phyloP scores from a whole-genome alignment of 306 rosid species.

The Ziziphus jujuba region DNA sequence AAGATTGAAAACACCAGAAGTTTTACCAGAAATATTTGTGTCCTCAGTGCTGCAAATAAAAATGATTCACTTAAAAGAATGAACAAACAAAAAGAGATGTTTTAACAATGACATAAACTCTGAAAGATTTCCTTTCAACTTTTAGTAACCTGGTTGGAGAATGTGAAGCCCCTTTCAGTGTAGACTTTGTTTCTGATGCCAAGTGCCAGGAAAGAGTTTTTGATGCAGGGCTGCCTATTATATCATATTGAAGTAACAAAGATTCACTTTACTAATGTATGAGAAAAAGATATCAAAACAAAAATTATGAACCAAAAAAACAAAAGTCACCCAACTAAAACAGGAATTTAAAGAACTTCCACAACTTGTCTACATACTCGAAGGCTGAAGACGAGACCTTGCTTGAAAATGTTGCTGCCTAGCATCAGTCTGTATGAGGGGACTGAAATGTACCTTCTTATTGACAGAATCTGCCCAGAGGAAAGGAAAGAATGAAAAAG shows the following conservation, averaged over 20 bases:
- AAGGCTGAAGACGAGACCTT: constrained; percentile 56
- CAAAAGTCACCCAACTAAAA: not conserved
- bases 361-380: constrained; percentile 49
- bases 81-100: not conserved
- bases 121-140: not conserved
- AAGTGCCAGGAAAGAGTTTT: constrained; percentile 95
- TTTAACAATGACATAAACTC: not conserved
- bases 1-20: constrained; percentile 75
- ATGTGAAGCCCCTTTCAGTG: constrained; percentile 53
- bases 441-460: constrained; percentile 82
- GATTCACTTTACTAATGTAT: constrained; percentile 11
- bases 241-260: constrained; percentile 14
- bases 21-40: constrained; percentile 43
- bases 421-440: constrained; percentile 52
- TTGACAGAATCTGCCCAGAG: constrained; percentile 53
- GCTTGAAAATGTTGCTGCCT: constrained; percentile 54
- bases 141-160: constrained; percentile 50
- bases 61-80: constrained; percentile 1
- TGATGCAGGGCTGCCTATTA: constrained; percentile 57
- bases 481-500: constrained; percentile 18
- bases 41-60: constrained; percentile 48
- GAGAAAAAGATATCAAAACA: constrained; percentile 9
- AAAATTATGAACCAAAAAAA: constrained; percentile 15
- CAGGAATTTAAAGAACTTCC: not conserved
- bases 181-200: constrained; percentile 85